phyloP scores from a whole-genome alignment of 495 filamentous ascomycete genomes.

The Neurospora tetraspora region DNA sequence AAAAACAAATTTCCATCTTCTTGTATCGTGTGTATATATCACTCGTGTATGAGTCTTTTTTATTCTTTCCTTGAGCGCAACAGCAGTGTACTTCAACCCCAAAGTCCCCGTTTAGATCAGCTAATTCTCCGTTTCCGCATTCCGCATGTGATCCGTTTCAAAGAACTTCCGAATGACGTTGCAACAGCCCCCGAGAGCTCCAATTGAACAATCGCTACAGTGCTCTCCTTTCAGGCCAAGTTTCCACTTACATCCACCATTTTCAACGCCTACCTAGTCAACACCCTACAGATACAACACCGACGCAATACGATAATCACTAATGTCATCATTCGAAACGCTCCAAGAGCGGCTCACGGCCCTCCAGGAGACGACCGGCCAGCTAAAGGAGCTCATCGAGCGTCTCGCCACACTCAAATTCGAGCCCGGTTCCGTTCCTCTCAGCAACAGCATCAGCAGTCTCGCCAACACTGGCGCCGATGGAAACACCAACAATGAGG shows the following conservation, averaged over 20 bases:
- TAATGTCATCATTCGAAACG: constrained; percentile 40
- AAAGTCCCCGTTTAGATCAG: neutral
- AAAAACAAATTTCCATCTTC: neutral
- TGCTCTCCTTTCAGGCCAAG: neutral
- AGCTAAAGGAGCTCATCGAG: constrained; percentile 63
- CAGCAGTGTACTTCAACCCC: neutral
- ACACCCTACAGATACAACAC: neutral
- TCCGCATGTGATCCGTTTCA: neutral
- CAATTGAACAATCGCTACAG: neutral
- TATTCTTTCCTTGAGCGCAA: neutral
- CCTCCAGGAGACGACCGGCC: constrained; percentile 56
- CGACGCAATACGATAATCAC: neutral
- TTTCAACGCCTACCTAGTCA: neutral
- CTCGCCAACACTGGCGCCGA: neutral
- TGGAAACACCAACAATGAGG: constrained; percentile 21
- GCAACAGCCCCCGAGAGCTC: neutral
- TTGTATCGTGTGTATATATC: neutral
- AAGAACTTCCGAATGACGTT: neutral
- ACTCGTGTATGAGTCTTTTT: neutral
- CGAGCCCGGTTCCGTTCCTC: constrained; percentile 47
- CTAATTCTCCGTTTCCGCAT: neutral
- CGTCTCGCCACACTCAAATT: constrained; percentile 62
- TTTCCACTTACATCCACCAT: neutral
- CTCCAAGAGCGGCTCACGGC: constrained; percentile 57
- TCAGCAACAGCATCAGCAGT: constrained; percentile 12